These are phyloP conservation scores for Termitomyces sp. DNA, from an alignment of 768 basidiomycete genomes.

Conservation along the genomic window DNA sequence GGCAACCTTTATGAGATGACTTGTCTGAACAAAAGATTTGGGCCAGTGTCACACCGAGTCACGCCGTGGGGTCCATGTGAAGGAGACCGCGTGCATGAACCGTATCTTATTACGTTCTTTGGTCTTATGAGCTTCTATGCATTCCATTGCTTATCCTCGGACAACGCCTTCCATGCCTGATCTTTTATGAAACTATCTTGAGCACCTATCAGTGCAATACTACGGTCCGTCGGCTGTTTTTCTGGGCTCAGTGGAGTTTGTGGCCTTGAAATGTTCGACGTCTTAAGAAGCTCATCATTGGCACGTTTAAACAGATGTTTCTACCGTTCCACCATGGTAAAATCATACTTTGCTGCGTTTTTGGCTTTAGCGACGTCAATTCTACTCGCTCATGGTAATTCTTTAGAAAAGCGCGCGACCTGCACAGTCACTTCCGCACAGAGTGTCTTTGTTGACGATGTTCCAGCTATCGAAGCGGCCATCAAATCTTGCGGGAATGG, in stretches of 20 bases:
- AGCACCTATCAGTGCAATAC: background rate
- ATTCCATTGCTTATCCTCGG: no score
- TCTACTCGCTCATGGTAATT: background rate
- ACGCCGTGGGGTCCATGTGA: no score
- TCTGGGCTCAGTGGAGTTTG: background rate
- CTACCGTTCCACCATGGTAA: background rate
- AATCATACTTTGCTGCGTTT: background rate
- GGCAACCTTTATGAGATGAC: no score
- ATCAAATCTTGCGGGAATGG: constrained; percentile 26
- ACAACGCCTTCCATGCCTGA: background rate
- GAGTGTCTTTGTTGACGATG: constrained; percentile 21
- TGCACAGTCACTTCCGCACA: constrained; percentile 22
- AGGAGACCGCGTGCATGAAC: no score
- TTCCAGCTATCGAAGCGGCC: constrained; percentile 24
- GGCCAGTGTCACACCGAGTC: no score
- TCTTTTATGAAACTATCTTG: background rate
- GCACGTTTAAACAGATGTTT: background rate
- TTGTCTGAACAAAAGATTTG: no score
- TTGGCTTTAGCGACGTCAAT: constrained; percentile 2
- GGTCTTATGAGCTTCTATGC: background rate
- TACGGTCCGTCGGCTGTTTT: background rate
- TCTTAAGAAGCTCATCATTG: background rate
- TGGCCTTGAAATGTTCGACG: background rate
- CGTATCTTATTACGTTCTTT: background rate
- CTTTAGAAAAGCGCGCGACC: constrained; percentile 20